Evolutionary conservation across 177 flowering plant genomes (phyloP).

Genomic region (Vitis hybrid): DNA sequence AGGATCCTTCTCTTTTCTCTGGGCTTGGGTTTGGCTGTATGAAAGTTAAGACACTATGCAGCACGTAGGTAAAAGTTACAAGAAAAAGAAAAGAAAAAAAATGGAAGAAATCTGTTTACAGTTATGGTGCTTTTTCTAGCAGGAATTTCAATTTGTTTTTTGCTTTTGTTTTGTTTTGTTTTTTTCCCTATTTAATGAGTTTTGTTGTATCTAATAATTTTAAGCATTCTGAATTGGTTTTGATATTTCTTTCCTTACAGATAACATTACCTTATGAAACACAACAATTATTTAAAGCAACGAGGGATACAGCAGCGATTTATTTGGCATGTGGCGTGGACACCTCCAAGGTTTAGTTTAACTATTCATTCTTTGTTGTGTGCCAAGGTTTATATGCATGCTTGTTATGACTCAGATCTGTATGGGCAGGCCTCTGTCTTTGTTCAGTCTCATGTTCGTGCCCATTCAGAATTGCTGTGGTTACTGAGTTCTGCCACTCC

Average conservation of each 20-base stretch:
- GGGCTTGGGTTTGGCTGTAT: too few species aligned
- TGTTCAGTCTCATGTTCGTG: conserved; percentile 97
- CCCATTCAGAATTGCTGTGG: conserved; percentile 97
- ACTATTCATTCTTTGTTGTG: conserved; percentile 3
- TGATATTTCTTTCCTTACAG: conserved; percentile 30
- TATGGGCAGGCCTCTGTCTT: conserved; percentile 81
- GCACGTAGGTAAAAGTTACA: too few species aligned
- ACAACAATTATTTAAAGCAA: conserved; percentile 64
- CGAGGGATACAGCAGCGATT: conserved; percentile 89
- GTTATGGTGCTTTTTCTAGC: too few species aligned
- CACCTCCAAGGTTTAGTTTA: conserved; percentile 63
- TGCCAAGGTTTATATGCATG: background rate
- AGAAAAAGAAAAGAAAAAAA: too few species aligned
- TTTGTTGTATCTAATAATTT: too few species aligned
- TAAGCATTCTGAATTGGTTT: background rate
- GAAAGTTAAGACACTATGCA: too few species aligned
- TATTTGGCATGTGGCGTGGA: conserved; percentile 97
- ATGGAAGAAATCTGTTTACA: too few species aligned
- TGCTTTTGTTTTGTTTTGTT: too few species aligned
- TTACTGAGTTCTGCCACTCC: conserved; percentile 84
- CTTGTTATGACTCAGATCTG: conserved; percentile 6
- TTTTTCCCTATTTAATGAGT: too few species aligned
- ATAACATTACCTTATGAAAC: conserved; percentile 86
- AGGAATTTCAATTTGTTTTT: too few species aligned
- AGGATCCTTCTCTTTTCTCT: too few species aligned